Evolutionary conservation across 208 protist species (phyloP), one percentile per base, ranked within the genome.

Genomic region (Leptomonas seymouri): DNA sequence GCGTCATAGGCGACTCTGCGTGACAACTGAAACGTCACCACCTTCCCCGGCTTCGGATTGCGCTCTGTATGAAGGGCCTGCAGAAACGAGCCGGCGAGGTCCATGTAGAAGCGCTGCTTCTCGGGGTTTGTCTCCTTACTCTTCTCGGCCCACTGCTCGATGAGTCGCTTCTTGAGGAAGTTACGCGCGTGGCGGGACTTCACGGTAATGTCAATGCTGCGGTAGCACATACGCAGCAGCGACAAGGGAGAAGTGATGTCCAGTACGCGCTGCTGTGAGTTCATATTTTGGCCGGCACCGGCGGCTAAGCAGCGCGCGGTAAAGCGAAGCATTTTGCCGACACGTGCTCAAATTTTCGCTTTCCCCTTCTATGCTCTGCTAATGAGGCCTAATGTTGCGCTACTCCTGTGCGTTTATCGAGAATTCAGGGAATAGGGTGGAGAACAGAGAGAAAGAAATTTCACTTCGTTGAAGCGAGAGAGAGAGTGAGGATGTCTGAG

Each of bases 191-290:
- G 89, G 64, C 91, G 81, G 18, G 89, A 94, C 65, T 94, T 93
- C 36, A 97, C 89, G 23, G 67, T 76, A 46, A 97, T 94, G 80
- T 97, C 91, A 55, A 97, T 94, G 58, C 86, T 93, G n/a, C 89
- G 86, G 77, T 94, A 94, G 78, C 89, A 94, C 91, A 97, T 97
- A 21, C 91, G 85, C n/a, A 97, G 82, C 14, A 97, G 67, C 18
- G 85, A 86, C 48, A 86, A 76, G 14, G 91, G 80, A 3, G 91
- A 94, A 48, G 68, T 71, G 69, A 97, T 94, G 23, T 94, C 78
- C 12, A 97, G 76, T 20, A 94, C 85, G 46, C 87, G 70, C 71
- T 93, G 87, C 71, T 93, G 87, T n/a, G 83, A 76, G 73, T 94
- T 92, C 67, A 88, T 90, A 31, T 83, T 65, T 11, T 74, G 65